A percentile compares a stretch with the other conserved stretches of the same genome.
Conservation (phyloP, 2,329 filamentous ascomycete genomes). For the Fusarium xyrophilum region DNA sequence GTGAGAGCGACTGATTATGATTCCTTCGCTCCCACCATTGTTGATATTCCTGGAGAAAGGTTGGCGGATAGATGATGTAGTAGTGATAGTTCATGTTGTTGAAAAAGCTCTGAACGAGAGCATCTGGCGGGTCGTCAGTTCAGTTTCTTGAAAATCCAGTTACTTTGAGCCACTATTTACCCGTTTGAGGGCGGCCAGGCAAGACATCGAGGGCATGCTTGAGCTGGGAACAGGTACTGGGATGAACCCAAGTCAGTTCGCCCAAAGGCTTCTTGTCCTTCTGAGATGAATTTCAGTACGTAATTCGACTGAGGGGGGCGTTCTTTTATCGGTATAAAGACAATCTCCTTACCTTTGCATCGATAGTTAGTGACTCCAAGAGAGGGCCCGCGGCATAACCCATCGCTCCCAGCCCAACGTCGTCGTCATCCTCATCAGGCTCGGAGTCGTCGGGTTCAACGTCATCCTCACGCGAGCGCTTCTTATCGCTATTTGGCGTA, state of each 20-base stretch:
- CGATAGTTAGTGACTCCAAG: slow-evolving; percentile 38
- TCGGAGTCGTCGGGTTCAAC: slow-evolving; percentile 28
- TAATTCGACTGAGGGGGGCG: background rate
- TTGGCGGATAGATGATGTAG: slow-evolving; percentile 48
- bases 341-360: slow-evolving; percentile 33
- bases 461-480: slow-evolving; percentile 36
- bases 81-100: slow-evolving; percentile 48
- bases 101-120: slow-evolving; percentile 48
- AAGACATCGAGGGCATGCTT: slow-evolving; percentile 43
- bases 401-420: slow-evolving; percentile 43
- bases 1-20: slow-evolving; percentile 39
- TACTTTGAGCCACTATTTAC: slow-evolving; percentile 28
- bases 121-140: slow-evolving; percentile 36
- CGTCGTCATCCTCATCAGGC: slow-evolving; percentile 37
- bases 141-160: too few species aligned
- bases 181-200: slow-evolving; percentile 45
- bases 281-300: background rate
- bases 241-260: slow-evolving; percentile 31
- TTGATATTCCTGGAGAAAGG: slow-evolving; percentile 47
- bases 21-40: slow-evolving; percentile 45
- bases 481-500: slow-evolving; percentile 24
- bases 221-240: slow-evolving; percentile 41
- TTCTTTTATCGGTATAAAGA: rapidly evolving
- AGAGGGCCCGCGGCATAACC: slow-evolving; percentile 46
- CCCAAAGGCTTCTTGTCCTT: slow-evolving; percentile 26